Evolutionary conservation across 768 basidiomycete species (phyloP).

Genomic region (Lentinula boryana): DNA sequence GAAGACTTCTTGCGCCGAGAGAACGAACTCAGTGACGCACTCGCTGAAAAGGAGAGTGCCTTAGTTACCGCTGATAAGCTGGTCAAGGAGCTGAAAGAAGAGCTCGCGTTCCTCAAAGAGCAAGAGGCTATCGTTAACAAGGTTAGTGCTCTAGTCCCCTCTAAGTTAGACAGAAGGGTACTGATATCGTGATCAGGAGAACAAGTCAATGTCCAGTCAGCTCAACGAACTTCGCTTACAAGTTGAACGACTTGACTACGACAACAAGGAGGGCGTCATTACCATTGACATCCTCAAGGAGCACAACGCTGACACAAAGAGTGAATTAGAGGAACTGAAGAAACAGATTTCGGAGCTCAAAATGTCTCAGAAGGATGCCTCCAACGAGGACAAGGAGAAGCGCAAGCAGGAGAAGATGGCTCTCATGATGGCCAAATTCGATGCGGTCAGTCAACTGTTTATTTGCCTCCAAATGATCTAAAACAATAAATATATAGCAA

Average conservation of each 20-base stretch:
- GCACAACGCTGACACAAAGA: constrained; percentile 81
- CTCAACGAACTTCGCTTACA: constrained; percentile 89
- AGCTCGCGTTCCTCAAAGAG: constrained; percentile 85
- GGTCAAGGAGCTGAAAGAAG: constrained; percentile 83
- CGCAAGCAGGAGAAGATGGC: constrained; percentile 99
- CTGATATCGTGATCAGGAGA: constrained; percentile 51
- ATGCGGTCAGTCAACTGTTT: constrained; percentile 60
- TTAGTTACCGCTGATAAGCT: constrained; percentile 78
- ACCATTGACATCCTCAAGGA: constrained; percentile 94
- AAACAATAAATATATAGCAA: constrained; percentile 43
- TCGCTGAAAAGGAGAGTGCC: constrained; percentile 88
- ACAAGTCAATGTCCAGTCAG: constrained; percentile 90
- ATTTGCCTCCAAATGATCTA: background rate
- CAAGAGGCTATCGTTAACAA: constrained; percentile 77
- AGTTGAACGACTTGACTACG: constrained; percentile 89
- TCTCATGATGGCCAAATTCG: constrained; percentile 99
- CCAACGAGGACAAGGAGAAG: constrained; percentile 96
- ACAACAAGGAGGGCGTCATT: constrained; percentile 91
- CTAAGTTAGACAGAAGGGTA: background rate
- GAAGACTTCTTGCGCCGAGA: constrained; percentile 96
- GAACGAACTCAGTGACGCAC: constrained; percentile 90
- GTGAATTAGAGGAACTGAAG: constrained; percentile 85
- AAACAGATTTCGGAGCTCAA: constrained; percentile 76
- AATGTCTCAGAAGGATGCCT: constrained; percentile 74
- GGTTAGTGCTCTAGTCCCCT: constrained; percentile 31